Conservation (phyloP, 352 stramenopile genomes). For the Phytopythium chamaehyphon region DNA sequence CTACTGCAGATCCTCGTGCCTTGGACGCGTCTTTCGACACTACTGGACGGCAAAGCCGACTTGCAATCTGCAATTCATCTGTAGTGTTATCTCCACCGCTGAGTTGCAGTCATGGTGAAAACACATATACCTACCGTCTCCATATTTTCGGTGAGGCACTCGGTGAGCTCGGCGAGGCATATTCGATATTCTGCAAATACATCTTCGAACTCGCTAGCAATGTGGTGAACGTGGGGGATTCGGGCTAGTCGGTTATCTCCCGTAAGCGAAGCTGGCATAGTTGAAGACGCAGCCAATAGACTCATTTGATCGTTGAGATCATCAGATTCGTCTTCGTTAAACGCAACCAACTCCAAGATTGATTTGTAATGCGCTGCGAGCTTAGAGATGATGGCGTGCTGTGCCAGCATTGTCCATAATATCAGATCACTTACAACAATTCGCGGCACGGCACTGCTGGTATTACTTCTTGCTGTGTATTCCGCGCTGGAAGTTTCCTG, state of each 20-base stretch:
- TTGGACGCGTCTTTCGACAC: constrained; percentile 14
- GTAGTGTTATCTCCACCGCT: not conserved
- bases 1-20: constrained; percentile 21
- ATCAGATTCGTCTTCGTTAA: constrained; percentile 21
- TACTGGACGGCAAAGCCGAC: constrained; percentile 23
- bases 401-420: constrained; percentile 39
- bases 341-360: constrained; percentile 39
- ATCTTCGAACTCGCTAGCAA: constrained; percentile 47
- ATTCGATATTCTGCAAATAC: constrained; percentile 44
- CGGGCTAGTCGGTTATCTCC: not conserved
- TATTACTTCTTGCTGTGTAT: constrained; percentile 4
- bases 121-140: constrained; percentile 20
- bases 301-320: not conserved
- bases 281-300: constrained; percentile 18
- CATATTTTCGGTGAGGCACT: constrained; percentile 45
- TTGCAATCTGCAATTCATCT: constrained; percentile 19
- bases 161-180: constrained; percentile 46
- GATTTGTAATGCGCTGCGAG: constrained; percentile 21
- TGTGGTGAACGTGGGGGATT: constrained; percentile 48
- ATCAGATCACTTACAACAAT: constrained; percentile 9
- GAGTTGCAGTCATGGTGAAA: not conserved
- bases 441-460: constrained; percentile 7
- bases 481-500: not conserved
- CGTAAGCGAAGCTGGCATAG: constrained; percentile 9
- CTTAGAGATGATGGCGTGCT: constrained; percentile 40